Base-by-base conservation (phyloP, 225 moss, liverwort and hornwort genomes). In the Ulota crispa region DNA sequence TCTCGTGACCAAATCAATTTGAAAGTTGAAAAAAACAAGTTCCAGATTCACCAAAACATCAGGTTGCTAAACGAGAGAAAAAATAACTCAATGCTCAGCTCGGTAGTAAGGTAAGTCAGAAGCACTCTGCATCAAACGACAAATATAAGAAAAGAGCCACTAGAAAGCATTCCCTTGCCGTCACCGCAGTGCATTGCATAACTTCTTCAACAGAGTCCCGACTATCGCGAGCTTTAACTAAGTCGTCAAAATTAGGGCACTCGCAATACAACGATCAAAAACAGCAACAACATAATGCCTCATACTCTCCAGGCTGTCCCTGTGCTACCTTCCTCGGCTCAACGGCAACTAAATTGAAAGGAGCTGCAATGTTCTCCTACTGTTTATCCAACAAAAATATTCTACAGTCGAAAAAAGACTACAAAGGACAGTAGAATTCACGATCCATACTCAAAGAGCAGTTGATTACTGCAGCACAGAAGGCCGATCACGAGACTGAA, bases 21-120 rank as follows among this genome's bases (percentile, higher is more conserved):
- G 41, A 31, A 81, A 45, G n/a, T 28, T 41, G 21, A 15, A 56
- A 23, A 39, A 73, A 54, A 66, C 23, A 60, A 45, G 69, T 70
- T 79, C 70, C 47, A 60, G 32, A 23, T 69, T 79, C 79, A 59
- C 43, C 43, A 63, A 37, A 19, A 53, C 37, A 80, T 63, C 53
- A 72, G 28, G 39, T 64, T 37, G 52, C 47, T 52, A 52, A 80
- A 64, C 62, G 27, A 72, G 50, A 63, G 53, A 39, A 73, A 15
- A 7, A 64, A 19, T 23, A 53, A 37, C 52, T 73, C 50, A 55
- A 47, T 34, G 34, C 32, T 62, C 24, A 61, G 70, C 47, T 80
- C 23, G 18, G 50, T 34, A 50, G 61, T 47, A 71, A 61, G 57
- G 24, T 47, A 24, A 23, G 9, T 10, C 71, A 45, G 45, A 32